Percentiles rank a stretch among this genome's conserved stretches.
These are phyloP conservation scores for Leccinum discolor DNA, from an alignment of 1,284 basidiomycete species.

Conservation along the genomic window DNA sequence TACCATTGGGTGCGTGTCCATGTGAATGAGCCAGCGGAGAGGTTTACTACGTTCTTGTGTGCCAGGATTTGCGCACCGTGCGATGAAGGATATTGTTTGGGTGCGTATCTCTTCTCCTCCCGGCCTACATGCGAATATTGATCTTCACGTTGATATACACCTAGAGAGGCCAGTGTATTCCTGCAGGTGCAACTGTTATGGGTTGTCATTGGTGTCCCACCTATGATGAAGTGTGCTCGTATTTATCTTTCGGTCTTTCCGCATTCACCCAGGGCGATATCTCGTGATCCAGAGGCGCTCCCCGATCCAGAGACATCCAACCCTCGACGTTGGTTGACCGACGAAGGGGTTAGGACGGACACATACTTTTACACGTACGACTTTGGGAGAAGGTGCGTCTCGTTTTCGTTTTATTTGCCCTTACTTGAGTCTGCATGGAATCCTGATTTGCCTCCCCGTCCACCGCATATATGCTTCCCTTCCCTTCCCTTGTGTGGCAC, in stretches of 20 bases:
- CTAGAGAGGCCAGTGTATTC: slow-evolving; percentile 17
- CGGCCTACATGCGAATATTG: not conserved
- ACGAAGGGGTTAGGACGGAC: slow-evolving; percentile 28
- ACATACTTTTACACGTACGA: slow-evolving; percentile 35
- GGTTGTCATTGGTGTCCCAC: slow-evolving; percentile 15
- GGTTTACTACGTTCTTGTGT: not conserved
- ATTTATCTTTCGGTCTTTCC: not conserved
- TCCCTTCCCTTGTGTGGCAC: not conserved
- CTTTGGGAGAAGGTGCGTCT: slow-evolving; percentile 36
- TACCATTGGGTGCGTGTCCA: not conserved
- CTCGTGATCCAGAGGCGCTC: slow-evolving; percentile 13
- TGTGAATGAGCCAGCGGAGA: not conserved
- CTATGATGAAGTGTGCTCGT: too few species aligned
- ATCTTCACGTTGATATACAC: not conserved
- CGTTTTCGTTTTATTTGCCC: slow-evolving; percentile 5
- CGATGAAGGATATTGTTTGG: slow-evolving; percentile 39
- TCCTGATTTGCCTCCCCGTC: not conserved
- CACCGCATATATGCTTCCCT: not conserved
- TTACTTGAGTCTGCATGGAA: not conserved
- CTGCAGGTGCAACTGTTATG: slow-evolving; percentile 10
- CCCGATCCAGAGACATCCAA: slow-evolving; percentile 36
- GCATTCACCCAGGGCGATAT: slow-evolving; percentile 5
- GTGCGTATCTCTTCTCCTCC: slow-evolving; percentile 19
- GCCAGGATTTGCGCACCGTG: slow-evolving; percentile 35
- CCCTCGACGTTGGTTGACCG: slow-evolving; percentile 37